Evolutionary conservation across 768 basidiomycete species (phyloP), one percentile per base, ranked within the genome.

Genomic region (Termitomyces sp.): DNA sequence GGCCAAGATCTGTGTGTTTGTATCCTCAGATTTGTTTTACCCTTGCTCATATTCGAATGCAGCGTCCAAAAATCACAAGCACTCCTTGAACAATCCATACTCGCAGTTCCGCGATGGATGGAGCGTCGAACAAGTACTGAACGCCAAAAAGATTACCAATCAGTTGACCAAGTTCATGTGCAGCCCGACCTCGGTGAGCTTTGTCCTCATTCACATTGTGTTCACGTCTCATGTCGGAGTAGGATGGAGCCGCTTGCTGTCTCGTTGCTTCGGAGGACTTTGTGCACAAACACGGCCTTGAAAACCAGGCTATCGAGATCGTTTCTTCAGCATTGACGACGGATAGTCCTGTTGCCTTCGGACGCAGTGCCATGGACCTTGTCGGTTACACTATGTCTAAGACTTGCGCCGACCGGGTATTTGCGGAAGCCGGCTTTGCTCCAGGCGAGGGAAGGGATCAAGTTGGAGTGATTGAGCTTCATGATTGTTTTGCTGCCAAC

Each of bases 221-320:
- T 32, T 38, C 11, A n/a, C 15, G 11, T 11, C 18, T 60, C 13
- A 42, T 49, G 22, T 50, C 24, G 55, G 18, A 42, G 22, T 52
- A 90, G 89, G 88, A 91, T 65, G 88, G 88, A 22, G 89, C 88
- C 24, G 89, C 89, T 2, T 88, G 87, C 65, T 90, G 89, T 61
- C 80, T 94, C 57, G 78, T 94, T 32, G 91, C 86, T 5, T 91
- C 90, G 0, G 91, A 93, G 68, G 83, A 81, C 39, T 94, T 94
- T 66, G 90, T 94, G 7, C 87, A 84, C 53, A 70, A 75, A 0
- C 86, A 92, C 66, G 75, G 78, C 13, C 84, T 94, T 9, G 88
- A 93, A 74, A 94, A 92, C 69, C 92, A 94, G 68, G 91, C 91
- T 16, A 91, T 93, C 63, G 92, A 94, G 69, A 86, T 95, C 51